These are phyloP conservation scores for Xylaria sp. DNA, from an alignment of 2,329 filamentous ascomycete species.

Conservation along the genomic window DNA sequence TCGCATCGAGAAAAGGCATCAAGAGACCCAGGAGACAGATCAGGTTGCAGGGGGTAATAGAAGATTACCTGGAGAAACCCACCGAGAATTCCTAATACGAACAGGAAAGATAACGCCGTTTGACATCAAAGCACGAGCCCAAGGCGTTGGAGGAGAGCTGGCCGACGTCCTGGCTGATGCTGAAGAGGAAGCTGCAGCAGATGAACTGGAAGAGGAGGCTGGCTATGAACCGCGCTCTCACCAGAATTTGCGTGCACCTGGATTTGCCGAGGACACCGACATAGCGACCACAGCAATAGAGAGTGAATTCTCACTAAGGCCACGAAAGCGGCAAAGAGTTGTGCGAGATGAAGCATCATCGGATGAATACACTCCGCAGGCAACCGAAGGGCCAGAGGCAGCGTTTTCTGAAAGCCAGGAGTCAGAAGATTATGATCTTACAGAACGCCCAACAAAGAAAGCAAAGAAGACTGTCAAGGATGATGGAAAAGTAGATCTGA, in stretches of 20 bases:
- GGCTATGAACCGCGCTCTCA: slow-evolving; percentile 71
- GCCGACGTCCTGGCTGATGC: slow-evolving; percentile 84
- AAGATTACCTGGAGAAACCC: slow-evolving; percentile 80
- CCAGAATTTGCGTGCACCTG: slow-evolving; percentile 77
- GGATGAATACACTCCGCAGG: slow-evolving; percentile 59
- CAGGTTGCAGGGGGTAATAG: slow-evolving; percentile 61
- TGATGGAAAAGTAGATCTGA: slow-evolving; percentile 61
- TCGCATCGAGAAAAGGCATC: slow-evolving; percentile 81
- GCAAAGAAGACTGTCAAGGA: slow-evolving; percentile 55
- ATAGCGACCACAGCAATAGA: slow-evolving; percentile 52
- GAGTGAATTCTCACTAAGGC: slow-evolving; percentile 67
- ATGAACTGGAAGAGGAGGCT: slow-evolving; percentile 58
- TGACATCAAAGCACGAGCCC: slow-evolving; percentile 73
- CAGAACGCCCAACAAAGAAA: slow-evolving; percentile 55
- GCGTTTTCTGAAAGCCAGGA: slow-evolving; percentile 52
- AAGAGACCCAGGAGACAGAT: slow-evolving; percentile 59
- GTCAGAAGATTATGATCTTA: slow-evolving; percentile 54
- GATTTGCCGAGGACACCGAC: slow-evolving; percentile 69
- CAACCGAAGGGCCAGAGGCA: slow-evolving; percentile 45
- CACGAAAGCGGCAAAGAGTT: slow-evolving; percentile 66
- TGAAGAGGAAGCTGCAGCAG: slow-evolving; percentile 75
- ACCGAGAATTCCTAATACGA: slow-evolving; percentile 89
- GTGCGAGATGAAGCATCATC: slow-evolving; percentile 53
- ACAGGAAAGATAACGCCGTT: slow-evolving; percentile 99
- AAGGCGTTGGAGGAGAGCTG: slow-evolving; percentile 74